Evolutionary conservation across 805 yeast genomes (phyloP).

Genomic region (Priceomyces haplophilus): DNA sequence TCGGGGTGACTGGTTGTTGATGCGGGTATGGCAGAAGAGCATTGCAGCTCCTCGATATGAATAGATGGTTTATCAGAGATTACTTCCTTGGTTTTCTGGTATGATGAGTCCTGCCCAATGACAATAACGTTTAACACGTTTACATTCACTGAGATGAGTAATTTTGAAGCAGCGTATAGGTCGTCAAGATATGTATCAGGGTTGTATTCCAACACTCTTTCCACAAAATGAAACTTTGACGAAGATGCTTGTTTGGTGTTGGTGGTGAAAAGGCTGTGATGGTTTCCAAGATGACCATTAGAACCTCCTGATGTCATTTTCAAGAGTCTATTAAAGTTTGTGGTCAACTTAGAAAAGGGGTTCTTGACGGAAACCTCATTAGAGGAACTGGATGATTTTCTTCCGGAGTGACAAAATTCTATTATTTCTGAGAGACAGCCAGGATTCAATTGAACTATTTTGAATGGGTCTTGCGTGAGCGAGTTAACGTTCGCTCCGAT

Average conservation of each 20-base stretch:
- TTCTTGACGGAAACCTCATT: slow-evolving; percentile 12
- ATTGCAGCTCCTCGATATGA: slow-evolving; percentile 17
- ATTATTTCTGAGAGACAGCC: slow-evolving; percentile 42
- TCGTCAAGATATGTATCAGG: slow-evolving; percentile 25
- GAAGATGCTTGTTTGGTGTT: slow-evolving; percentile 1
- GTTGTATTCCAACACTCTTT: slow-evolving; percentile 33
- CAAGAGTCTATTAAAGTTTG: slow-evolving; percentile 29
- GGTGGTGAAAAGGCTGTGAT: slow-evolving; percentile 1
- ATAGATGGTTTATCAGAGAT: slow-evolving; percentile 19
- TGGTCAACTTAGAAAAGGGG: slow-evolving; percentile 33
- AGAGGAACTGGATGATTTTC: slow-evolving; percentile 7
- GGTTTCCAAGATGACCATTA: slow-evolving; percentile 2
- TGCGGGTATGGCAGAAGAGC: slow-evolving; percentile 5
- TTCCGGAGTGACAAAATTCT: slow-evolving; percentile 10
- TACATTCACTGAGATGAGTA: slow-evolving; percentile 48
- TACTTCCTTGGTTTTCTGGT: slow-evolving; percentile 17
- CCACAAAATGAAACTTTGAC: slow-evolving; percentile 9
- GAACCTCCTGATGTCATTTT: slow-evolving; percentile 7
- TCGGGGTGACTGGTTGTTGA: neutral
- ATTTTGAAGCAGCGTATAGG: slow-evolving; percentile 29
- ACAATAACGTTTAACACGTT: slow-evolving; percentile 47
- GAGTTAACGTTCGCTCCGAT: slow-evolving; percentile 57
- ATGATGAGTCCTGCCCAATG: slow-evolving; percentile 26
- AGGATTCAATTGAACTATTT: slow-evolving; percentile 51
- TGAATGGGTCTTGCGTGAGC: slow-evolving; percentile 50